Percentiles rank a stretch among this genome's conserved stretches.
These are phyloP conservation scores for Colletotrichum euphorbiae DNA, from an alignment of 2,329 filamentous ascomycete genomes.

Conservation along the genomic window DNA sequence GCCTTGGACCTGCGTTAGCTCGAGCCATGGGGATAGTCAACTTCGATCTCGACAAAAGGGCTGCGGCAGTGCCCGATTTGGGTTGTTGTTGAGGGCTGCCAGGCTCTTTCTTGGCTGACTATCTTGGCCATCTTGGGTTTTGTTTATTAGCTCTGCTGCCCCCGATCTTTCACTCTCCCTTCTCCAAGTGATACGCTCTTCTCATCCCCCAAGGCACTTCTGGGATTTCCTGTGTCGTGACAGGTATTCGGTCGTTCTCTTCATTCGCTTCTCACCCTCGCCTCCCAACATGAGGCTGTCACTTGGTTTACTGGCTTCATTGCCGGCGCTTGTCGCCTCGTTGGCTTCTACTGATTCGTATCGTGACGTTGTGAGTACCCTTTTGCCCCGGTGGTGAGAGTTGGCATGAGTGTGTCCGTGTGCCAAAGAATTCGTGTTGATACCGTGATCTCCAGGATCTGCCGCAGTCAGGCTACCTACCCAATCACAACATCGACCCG, in stretches of 20 bases:
- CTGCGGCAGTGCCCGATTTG: conserved; percentile 1
- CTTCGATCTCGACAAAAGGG: conserved; percentile 19
- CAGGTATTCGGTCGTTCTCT: conserved; percentile 27
- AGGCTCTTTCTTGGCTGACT: conserved; percentile 6
- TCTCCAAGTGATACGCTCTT: background rate
- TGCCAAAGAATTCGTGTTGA: background rate
- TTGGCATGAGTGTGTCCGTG: background rate
- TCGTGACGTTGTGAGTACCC: conserved; percentile 38
- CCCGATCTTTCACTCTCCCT: background rate
- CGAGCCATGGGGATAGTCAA: conserved; percentile 12
- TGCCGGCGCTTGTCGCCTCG: conserved; percentile 39
- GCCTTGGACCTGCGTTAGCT: conserved; percentile 22
- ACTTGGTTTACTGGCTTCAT: conserved; percentile 32
- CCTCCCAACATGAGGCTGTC: conserved; percentile 33
- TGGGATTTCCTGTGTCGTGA: conserved; percentile 14
- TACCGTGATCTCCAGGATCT: conserved; percentile 42
- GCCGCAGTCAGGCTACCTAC: conserved; percentile 52
- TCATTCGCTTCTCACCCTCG: background rate
- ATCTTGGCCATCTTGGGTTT: conserved; percentile 25
- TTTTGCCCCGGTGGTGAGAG: background rate
- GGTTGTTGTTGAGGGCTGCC: background rate
- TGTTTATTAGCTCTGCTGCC: conserved; percentile 30
- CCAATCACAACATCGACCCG: conserved; percentile 57
- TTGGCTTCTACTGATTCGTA: conserved; percentile 39
- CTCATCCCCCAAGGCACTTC: conserved; percentile 6